Percentiles rank a stretch among this genome's conserved stretches.
These are phyloP conservation scores for Colletotrichum simmondsii DNA, from an alignment of 2,329 filamentous ascomycete genomes.

Conservation along the genomic window DNA sequence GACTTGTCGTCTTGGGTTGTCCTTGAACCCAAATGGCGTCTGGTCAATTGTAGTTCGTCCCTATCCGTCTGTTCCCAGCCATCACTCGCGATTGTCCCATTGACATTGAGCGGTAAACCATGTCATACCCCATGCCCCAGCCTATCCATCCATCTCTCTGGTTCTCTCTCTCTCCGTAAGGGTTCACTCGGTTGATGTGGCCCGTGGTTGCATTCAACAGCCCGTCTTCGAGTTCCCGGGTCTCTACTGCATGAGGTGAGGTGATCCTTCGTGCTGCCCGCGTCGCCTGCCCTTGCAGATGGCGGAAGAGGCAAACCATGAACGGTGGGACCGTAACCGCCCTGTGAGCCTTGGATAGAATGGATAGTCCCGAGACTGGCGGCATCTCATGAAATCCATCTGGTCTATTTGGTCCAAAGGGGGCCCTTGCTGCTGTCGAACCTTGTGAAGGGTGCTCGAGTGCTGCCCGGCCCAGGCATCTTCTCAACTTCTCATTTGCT, in stretches of 20 bases:
- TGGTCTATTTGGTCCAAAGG: not conserved
- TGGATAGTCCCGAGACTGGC: not conserved
- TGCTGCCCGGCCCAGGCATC: not conserved
- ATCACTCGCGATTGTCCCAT: not conserved
- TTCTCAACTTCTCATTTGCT: slow-evolving; percentile 34
- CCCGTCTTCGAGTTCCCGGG: not conserved
- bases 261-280: not conserved
- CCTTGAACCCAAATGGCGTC: not conserved
- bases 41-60: not conserved
- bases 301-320: not conserved
- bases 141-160: not conserved
- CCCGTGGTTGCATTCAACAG: not conserved
- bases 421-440: slow-evolving; percentile 6
- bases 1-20: not conserved
- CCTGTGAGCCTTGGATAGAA: not conserved
- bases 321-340: not conserved
- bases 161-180: not conserved
- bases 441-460: slow-evolving; percentile 1
- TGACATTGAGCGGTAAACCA: not conserved
- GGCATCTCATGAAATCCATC: not conserved
- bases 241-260: not conserved
- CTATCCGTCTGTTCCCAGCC: not conserved
- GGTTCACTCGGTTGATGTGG: not conserved
- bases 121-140: not conserved
- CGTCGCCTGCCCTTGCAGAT: not conserved